Evolutionary conservation across 2,329 filamentous ascomycete species (phyloP), one percentile per base, ranked within the genome.

Genomic region (Cercospora nicotianae): DNA sequence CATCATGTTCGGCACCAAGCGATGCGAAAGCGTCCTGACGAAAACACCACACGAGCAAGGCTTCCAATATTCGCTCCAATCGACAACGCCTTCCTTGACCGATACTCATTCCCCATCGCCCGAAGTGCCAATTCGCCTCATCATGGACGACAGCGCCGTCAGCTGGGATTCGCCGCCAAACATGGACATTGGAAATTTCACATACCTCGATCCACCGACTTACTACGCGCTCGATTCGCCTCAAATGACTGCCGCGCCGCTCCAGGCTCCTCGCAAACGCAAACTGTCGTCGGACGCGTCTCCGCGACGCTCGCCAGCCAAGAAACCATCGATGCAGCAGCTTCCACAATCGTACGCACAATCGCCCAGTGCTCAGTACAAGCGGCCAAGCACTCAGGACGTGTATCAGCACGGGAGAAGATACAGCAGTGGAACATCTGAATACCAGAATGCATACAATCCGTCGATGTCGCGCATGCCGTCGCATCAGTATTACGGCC

Each of bases 1-100:
- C 75, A 80, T 97, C 64, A 86, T 89, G 58, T 96, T 97, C 79
- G 93, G 92, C n/a, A 85, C 86, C n/a, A 87, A 91, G 74, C 89
- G 89, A 78, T 90, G 89, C 78, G 84, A 87, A 64, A 89, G 89
- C 67, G 85, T 89, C 65, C 83, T 93, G 26, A 85, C 87, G 57
- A 89, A 90, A 76, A 74, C 74, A 3, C 65, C 77, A 83, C 82
- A 77, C 84, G 80, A 86, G 72, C 86, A 87, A 20, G 82, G 81
- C 64, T 91, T 87, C 77, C 86, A 89, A 70, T 96, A 95, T 79
- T 86, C 86, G 31, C 84, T 96, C 73, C 87, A 87, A 57, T 87
- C 89, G 48, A 89, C 92, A 66, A 91, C 90, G 33, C 94, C 94
- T 58, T 85, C 85, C 2, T 87, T 88, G 72, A 78, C 83, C n/a